Conservation (phyloP, 1,284 basidiomycete species). For the Ganoderma resinaceum region DNA sequence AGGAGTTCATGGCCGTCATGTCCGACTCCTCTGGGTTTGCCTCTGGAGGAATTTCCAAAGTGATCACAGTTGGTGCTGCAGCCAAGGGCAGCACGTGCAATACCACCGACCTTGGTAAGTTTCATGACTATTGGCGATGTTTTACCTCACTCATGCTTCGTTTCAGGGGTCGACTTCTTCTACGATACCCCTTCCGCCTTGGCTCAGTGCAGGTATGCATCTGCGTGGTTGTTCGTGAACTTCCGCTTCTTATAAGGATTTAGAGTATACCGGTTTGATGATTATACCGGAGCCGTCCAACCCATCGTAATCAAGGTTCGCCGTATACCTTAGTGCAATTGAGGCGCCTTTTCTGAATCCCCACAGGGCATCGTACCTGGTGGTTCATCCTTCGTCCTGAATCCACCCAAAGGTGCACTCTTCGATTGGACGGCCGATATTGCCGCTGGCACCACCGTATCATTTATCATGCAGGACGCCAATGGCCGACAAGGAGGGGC, state of each 20-base stretch:
- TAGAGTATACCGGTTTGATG: constrained; percentile 61
- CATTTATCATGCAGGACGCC: constrained; percentile 70
- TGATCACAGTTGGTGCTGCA: constrained; percentile 59
- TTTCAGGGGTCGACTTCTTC: constrained; percentile 50
- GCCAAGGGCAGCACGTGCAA: constrained; percentile 57
- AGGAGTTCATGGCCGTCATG: constrained; percentile 66
- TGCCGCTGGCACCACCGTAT: constrained; percentile 61
- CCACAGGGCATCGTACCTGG: constrained; percentile 69
- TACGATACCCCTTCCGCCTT: constrained; percentile 61
- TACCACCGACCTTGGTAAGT: constrained; percentile 51
- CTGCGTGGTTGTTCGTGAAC: background rate
- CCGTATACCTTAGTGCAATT: constrained; percentile 8
- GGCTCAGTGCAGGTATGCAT: constrained; percentile 65
- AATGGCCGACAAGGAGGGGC: constrained; percentile 63
- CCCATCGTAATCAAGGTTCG: constrained; percentile 69
- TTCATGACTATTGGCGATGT: background rate
- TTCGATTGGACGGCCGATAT: constrained; percentile 68
- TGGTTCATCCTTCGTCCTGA: constrained; percentile 57
- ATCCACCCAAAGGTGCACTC: constrained; percentile 50
- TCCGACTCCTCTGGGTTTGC: constrained; percentile 75
- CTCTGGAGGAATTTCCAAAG: constrained; percentile 62
- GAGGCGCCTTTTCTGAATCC: background rate
- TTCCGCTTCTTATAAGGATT: background rate
- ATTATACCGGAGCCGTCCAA: constrained; percentile 56
- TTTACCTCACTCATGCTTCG: background rate